Percentiles rank a stretch among this genome's conserved stretches.
These are phyloP conservation scores for Serendipita sp. DNA, from an alignment of 768 basidiomycete species.

Conservation along the genomic window DNA sequence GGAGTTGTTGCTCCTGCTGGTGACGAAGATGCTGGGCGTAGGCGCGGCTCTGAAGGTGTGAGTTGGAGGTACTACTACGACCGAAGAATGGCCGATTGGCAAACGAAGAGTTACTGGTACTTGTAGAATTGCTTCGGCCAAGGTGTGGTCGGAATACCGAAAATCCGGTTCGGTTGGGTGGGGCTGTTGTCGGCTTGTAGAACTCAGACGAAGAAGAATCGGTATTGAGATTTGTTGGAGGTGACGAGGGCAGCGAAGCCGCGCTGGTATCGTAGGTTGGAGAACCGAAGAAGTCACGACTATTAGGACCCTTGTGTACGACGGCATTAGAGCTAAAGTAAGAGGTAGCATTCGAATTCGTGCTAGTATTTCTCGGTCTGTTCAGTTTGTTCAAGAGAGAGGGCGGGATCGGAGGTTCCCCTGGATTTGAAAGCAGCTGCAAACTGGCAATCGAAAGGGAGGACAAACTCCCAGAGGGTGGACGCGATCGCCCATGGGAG, in stretches of 20 bases:
- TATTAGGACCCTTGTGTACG: neutral
- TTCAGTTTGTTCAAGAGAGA: constrained; percentile 1
- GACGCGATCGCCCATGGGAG: neutral
- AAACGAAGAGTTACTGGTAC: neutral
- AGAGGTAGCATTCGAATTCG: neutral
- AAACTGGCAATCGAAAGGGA: constrained; percentile 1
- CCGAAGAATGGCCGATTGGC: neutral
- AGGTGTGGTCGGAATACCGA: neutral
- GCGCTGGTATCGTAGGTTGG: neutral
- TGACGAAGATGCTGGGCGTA: neutral
- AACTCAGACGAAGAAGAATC: neutral
- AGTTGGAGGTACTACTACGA: neutral
- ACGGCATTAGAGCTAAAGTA: neutral
- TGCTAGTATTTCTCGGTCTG: neutral
- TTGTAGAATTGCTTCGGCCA: neutral
- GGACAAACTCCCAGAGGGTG: neutral
- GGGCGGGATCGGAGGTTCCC: neutral
- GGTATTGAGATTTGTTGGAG: neutral
- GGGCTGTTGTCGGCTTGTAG: neutral
- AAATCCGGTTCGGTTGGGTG: neutral
- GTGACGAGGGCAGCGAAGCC: neutral
- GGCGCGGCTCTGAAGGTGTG: neutral
- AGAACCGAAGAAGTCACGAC: neutral
- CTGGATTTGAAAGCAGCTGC: neutral
- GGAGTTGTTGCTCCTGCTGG: neutral